phyloP scores from a whole-genome alignment of 2,329 filamentous ascomycete species.

The Talaromyces sp. region DNA sequence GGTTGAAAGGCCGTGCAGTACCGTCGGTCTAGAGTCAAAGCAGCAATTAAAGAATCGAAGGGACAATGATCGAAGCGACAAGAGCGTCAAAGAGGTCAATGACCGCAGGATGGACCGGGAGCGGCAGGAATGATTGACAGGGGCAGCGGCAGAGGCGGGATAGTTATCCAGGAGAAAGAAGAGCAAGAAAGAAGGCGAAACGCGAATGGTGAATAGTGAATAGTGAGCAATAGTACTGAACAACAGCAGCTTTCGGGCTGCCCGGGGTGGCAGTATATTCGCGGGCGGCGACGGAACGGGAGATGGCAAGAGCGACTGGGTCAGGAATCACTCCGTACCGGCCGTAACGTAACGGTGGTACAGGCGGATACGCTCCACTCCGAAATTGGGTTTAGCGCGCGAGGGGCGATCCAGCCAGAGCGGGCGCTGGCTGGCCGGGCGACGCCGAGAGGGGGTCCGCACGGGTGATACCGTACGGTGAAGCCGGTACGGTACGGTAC shows the following conservation, averaged over 20 bases:
- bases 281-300: constrained; percentile 7
- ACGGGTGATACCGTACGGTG: not conserved
- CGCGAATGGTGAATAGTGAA: too few relatives aligned
- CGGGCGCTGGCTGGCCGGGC: constrained; percentile 1
- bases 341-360: not conserved
- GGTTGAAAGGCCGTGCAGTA: not conserved
- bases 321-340: not conserved
- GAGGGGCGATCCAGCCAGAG: constrained; percentile 4
- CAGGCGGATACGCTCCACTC: not conserved
- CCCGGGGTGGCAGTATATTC: constrained; percentile 11
- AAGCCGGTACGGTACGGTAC: not conserved
- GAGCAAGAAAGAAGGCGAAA: constrained; percentile 2
- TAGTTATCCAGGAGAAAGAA: not conserved
- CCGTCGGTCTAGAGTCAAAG: not conserved
- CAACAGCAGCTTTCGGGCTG: not conserved
- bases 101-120: not conserved
- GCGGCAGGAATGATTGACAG: constrained; percentile 7
- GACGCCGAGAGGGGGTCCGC: not conserved
- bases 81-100: not conserved
- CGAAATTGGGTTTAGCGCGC: not conserved
- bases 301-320: not conserved
- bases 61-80: not conserved
- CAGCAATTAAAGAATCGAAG: constrained; percentile 3
- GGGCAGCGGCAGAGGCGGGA: not conserved
- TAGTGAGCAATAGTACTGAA: not conserved